Conservation (phyloP, 176 grass and related monocot species). For the Elymus sibiricus region DNA sequence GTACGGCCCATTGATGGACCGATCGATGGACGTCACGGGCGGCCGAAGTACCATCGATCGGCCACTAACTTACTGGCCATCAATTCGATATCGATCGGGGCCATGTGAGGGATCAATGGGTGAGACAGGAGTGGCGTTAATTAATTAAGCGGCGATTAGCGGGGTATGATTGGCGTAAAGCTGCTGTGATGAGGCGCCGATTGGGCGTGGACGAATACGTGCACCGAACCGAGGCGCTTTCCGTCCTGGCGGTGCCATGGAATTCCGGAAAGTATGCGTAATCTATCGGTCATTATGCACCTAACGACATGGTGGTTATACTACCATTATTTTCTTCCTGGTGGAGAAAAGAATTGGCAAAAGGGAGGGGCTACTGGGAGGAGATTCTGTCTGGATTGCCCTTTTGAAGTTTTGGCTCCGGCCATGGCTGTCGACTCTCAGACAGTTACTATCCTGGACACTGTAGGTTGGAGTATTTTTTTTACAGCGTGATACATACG, state of each 20-base stretch:
- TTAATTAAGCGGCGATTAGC: background rate
- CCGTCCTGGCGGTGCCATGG: background rate
- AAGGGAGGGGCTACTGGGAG: background rate
- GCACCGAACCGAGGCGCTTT: conserved; percentile 17
- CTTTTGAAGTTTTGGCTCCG: conserved; percentile 21
- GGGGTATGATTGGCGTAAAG: background rate
- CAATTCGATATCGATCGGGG: background rate
- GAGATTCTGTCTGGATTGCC: conserved; percentile 17
- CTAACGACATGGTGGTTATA: background rate
- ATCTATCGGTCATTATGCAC: background rate
- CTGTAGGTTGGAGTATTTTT: background rate
- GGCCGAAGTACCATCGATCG: background rate
- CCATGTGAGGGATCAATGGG: background rate
- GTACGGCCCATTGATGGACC: background rate
- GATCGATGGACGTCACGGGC: conserved; percentile 25
- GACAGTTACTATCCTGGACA: background rate
- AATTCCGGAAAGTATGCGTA: conserved; percentile 13
- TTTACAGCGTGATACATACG: background rate
- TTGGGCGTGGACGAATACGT: background rate
- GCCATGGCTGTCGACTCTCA: background rate
- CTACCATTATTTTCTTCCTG: background rate
- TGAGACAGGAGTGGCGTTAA: background rate
- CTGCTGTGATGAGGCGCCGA: background rate
- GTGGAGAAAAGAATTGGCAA: background rate
- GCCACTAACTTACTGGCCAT: background rate